Evolutionary conservation across 202 grass and related monocot species (phyloP).

Genomic region (Schoenoplectus tabernaemontani): DNA sequence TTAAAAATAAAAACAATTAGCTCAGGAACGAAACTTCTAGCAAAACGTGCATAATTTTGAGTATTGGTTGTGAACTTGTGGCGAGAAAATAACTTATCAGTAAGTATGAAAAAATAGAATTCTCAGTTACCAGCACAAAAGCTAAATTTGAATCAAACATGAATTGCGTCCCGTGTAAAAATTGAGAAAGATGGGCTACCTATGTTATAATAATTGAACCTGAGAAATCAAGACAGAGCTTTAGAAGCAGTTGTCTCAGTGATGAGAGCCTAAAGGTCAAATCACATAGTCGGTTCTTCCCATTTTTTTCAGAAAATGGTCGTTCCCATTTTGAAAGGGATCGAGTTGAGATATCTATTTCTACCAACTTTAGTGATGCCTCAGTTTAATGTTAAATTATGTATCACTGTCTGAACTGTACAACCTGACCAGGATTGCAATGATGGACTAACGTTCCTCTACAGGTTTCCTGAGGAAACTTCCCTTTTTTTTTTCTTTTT

Average conservation of each 20-base stretch:
- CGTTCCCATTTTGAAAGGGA: constrained; percentile 6
- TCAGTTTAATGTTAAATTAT: constrained; percentile 1
- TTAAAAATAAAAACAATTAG: neutral
- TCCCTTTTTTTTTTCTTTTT: neutral
- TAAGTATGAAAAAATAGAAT: neutral
- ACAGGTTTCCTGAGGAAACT: neutral
- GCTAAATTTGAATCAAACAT: neutral
- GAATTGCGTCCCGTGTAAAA: neutral
- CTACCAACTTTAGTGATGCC: neutral
- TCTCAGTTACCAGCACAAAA: neutral
- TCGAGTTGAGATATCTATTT: neutral
- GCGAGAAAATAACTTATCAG: neutral
- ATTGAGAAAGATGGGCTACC: constrained; percentile 3
- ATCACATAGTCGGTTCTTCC: constrained; percentile 2
- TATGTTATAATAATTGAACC: neutral
- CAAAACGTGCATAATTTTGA: neutral
- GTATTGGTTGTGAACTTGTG: neutral
- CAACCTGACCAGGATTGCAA: neutral
- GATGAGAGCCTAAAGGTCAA: neutral
- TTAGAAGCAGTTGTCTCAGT: neutral
- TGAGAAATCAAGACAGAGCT: neutral
- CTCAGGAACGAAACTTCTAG: neutral
- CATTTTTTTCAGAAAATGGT: neutral
- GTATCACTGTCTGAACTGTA: neutral
- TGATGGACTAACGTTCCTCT: neutral